Conservation (phyloP, 108 stramenopile species). For the Fistulifera solaris region DNA sequence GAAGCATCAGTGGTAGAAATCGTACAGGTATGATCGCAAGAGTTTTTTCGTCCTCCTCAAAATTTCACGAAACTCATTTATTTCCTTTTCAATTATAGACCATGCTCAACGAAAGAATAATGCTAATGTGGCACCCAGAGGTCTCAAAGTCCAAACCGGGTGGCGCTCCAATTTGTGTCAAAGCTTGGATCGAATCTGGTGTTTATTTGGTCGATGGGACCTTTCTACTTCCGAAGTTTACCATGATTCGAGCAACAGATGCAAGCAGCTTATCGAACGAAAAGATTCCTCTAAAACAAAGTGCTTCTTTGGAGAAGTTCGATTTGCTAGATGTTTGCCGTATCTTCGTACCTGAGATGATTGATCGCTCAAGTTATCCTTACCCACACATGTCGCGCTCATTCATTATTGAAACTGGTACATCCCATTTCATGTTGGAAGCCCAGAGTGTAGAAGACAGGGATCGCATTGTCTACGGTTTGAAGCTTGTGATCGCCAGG, state of each 20-base stretch:
- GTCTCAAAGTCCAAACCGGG: slow-evolving; percentile 5
- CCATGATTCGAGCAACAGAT: too few relatives aligned
- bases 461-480: slow-evolving; percentile 35
- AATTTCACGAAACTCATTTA: slow-evolving; percentile 1
- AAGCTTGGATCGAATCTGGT: slow-evolving; percentile 46
- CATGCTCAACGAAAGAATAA: slow-evolving; percentile 33
- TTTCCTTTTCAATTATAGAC: background rate
- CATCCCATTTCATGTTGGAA: slow-evolving; percentile 30
- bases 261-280: slow-evolving; percentile 23
- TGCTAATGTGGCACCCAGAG: slow-evolving; percentile 38
- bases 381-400: slow-evolving; percentile 21
- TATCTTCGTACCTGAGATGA: slow-evolving; percentile 22
- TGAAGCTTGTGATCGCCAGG: slow-evolving; percentile 49
- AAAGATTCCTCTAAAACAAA: slow-evolving; percentile 20
- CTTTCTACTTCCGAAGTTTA: slow-evolving; percentile 35
- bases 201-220: slow-evolving; percentile 33
- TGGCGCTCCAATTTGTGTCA: slow-evolving; percentile 23
- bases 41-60: slow-evolving; percentile 1
- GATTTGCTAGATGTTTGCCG: slow-evolving; percentile 49
- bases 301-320: slow-evolving; percentile 11
- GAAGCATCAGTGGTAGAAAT: slow-evolving; percentile 4
- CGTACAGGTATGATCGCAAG: background rate
- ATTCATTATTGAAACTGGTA: slow-evolving; percentile 38
- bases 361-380: slow-evolving; percentile 33
- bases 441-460: slow-evolving; percentile 30